A percentile compares a stretch with the other conserved stretches of the same genome.
phyloP scores from a whole-genome alignment of 345 rosid species.

The Balakata baccata region DNA sequence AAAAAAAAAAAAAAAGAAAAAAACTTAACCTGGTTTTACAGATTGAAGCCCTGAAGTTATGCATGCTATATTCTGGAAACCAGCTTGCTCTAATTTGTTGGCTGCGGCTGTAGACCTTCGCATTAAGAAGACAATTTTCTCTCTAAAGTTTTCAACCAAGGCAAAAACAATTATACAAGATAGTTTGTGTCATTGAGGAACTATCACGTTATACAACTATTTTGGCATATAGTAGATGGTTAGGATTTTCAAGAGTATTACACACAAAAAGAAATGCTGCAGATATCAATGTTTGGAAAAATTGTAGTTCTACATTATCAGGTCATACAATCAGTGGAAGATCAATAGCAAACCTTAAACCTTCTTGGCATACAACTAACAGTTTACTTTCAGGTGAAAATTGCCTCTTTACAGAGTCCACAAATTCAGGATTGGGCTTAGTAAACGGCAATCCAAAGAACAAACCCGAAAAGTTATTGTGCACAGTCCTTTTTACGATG shows the following conservation, averaged over 20 bases:
- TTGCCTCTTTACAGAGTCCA: slow-evolving; percentile 50
- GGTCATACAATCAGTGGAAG: not conserved
- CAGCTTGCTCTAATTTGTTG: slow-evolving; percentile 64
- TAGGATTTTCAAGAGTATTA: not conserved
- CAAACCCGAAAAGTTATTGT: slow-evolving; percentile 87
- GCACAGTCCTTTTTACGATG: slow-evolving; percentile 70
- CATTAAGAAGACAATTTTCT: slow-evolving; percentile 19
- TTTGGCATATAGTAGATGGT: not conserved
- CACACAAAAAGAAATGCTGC: not conserved
- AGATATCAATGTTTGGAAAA: too few relatives aligned
- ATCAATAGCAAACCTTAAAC: slow-evolving; percentile 61
- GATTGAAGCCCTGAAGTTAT: slow-evolving; percentile 84
- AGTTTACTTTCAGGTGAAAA: slow-evolving; percentile 70
- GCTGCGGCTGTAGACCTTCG: slow-evolving; percentile 90
- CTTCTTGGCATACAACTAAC: slow-evolving; percentile 89
- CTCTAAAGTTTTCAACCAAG: slow-evolving; percentile 11
- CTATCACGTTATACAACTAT: not conserved
- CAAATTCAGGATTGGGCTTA: slow-evolving; percentile 69
- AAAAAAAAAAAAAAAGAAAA: not conserved
- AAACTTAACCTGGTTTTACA: slow-evolving; percentile 65
- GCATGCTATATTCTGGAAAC: slow-evolving; percentile 68
- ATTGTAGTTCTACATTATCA: not conserved
- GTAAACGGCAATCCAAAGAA: slow-evolving; percentile 87
- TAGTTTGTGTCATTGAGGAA: not conserved
- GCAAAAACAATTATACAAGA: not conserved